Evolutionary conservation across 768 basidiomycete genomes (phyloP).

Genomic region (Trametes gibbosa): DNA sequence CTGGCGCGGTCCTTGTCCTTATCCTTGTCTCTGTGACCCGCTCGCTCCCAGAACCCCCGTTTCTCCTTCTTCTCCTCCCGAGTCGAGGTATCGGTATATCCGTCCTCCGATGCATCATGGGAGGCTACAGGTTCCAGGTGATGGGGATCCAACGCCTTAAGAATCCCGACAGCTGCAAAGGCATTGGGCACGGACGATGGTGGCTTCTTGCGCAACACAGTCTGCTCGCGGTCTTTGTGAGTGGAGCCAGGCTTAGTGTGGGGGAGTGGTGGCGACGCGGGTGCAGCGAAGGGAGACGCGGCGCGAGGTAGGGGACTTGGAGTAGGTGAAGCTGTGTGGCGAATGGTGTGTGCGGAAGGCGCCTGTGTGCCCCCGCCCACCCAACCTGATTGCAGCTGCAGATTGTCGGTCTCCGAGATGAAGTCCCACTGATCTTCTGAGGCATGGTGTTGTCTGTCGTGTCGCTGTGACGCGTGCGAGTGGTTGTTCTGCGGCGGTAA

Average conservation of each 20-base stretch:
- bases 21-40: conserved; percentile 32
- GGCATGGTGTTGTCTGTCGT: conserved; percentile 16
- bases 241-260: conserved; percentile 13
- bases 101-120: conserved; percentile 32
- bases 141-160: conserved; percentile 62
- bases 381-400: conserved; percentile 11
- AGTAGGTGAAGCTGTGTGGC: conserved; percentile 10
- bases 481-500: conserved; percentile 14
- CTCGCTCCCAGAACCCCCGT: conserved; percentile 53
- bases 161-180: conserved; percentile 48
- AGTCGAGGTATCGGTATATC: conserved; percentile 29
- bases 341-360: conserved; percentile 10
- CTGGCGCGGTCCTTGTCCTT: conserved; percentile 36
- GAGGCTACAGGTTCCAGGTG: conserved; percentile 22
- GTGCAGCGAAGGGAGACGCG: conserved; percentile 9
- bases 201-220: conserved; percentile 28
- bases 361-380: conserved; percentile 9
- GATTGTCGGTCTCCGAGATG: conserved; percentile 19
- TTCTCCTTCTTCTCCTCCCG: conserved; percentile 47
- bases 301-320: conserved; percentile 16
- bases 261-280: conserved; percentile 1
- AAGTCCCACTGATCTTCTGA: conserved; percentile 30
- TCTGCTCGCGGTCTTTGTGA: conserved; percentile 23
- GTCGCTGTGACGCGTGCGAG: conserved; percentile 10
- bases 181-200: conserved; percentile 24